phyloP scores from a whole-genome alignment of 192 early-diverging fungal species.

The Ambispora gerdemannii region DNA sequence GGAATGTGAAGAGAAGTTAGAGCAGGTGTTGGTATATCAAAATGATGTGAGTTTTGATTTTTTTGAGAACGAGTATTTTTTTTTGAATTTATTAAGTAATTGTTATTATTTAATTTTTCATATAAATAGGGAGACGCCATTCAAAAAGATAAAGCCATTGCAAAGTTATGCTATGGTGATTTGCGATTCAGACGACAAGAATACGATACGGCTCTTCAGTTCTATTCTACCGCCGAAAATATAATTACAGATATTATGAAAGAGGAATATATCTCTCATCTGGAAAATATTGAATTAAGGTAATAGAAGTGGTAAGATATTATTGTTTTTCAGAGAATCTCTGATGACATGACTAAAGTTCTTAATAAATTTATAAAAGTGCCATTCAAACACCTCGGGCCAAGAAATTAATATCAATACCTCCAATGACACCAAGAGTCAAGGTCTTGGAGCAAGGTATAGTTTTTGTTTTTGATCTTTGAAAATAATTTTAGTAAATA shows the following conservation, averaged over 20 bases:
- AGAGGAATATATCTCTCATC: conserved; percentile 43
- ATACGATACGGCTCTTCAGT: conserved; percentile 48
- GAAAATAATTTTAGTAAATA: no score
- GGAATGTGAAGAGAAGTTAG: conserved; percentile 42
- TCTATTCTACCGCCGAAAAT: conserved; percentile 44
- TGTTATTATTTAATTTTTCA: background rate
- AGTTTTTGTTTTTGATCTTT: no score
- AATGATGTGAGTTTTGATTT: conserved; percentile 17
- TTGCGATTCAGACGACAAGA: conserved; percentile 36
- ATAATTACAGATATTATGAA: conserved; percentile 55
- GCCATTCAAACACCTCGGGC: conserved; percentile 53
- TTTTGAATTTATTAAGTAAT: background rate
- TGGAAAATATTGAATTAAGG: conserved; percentile 49
- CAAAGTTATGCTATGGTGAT: conserved; percentile 43
- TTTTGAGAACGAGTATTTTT: background rate
- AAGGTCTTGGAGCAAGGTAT: conserved; percentile 9
- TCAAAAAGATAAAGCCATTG: conserved; percentile 18
- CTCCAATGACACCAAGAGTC: background rate
- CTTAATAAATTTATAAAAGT: conserved; percentile 22
- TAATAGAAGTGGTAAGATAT: conserved; percentile 16
- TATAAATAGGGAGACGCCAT: conserved; percentile 4
- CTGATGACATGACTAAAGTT: no score
- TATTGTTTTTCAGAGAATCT: no score
- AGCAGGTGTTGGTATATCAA: conserved; percentile 36
- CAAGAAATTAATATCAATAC: conserved; percentile 31